Conservation (phyloP, 257 asterid species). For the Capsicum pubescens region DNA sequence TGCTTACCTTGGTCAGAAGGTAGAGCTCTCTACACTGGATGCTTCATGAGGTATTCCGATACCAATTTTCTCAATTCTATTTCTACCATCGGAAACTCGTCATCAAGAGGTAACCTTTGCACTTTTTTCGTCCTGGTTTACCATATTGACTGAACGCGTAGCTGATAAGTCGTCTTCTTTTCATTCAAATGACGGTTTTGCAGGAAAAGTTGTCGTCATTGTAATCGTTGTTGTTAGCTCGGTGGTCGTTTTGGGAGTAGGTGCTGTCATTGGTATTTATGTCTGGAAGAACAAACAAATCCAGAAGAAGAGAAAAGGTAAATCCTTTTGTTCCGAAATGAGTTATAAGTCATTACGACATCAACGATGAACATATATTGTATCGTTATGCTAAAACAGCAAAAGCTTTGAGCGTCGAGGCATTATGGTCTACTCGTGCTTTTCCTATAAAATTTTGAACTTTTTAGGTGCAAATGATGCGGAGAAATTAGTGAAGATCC, state of each 20-base stretch:
- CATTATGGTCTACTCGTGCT: not conserved
- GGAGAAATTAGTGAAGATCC: conserved; percentile 39
- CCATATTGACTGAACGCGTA: not conserved
- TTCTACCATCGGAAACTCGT: conserved; percentile 25
- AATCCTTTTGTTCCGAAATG: not conserved
- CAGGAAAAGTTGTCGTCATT: not conserved
- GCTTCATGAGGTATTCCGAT: conserved; percentile 71
- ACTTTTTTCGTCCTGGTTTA: not conserved
- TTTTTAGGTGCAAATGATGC: conserved; percentile 35
- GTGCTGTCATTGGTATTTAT: conserved; percentile 4
- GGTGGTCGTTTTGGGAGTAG: not conserved
- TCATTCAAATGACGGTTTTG: not conserved
- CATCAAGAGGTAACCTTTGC: conserved; percentile 11
- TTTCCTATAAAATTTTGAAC: not conserved
- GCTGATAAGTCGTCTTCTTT: not conserved
- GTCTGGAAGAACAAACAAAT: conserved; percentile 15
- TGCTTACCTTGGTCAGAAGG: conserved; percentile 19
- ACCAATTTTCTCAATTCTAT: conserved; percentile 60
- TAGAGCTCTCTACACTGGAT: conserved; percentile 65
- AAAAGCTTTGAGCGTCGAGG: not conserved
- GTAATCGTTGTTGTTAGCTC: not conserved
- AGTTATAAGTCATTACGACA: not conserved
- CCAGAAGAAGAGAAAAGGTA: conserved; percentile 26
- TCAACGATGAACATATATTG: not conserved
- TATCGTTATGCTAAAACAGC: not conserved